Evolutionary conservation across 169 alveolate genomes (phyloP), one percentile per base, ranked within the genome.

Genomic region (Plasmodium fragile): DNA sequence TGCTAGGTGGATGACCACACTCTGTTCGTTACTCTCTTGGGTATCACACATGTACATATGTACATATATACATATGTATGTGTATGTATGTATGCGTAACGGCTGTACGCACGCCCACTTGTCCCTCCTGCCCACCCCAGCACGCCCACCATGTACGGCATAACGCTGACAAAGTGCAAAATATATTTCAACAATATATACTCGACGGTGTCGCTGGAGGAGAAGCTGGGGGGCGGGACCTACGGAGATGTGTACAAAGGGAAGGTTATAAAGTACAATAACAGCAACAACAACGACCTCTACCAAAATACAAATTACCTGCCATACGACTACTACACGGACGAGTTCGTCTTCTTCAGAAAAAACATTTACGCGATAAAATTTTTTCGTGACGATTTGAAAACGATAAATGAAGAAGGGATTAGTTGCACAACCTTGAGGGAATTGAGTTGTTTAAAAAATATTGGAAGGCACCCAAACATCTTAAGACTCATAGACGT

Each of bases 211-310:
- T 89, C 90, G 1, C 55, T 89, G 32, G 97, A 96, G 36, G 97
- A 95, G 32, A 96, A 95, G 34, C 95, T 98, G 72, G 99, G 99
- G 8, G 97, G 98, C 6, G 99, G 99, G 8, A 97, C 99, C 4
- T 98, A 97, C 83, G 99, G 99, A 43, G 99, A 98, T 84, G 98
- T 98, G 28, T 98, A 97, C 92, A 90, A 96, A 75, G 99, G 95
- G 25, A 71, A 93, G 32, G 92, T 81, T 0, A 49, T 84, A 13
- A 89, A 77, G 18, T 49, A 73, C 32, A 90, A 55, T 8, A 95
- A 89, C 11, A 53, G n/a, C 52, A 95, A 82, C 10, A 53, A 28
- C 45, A 75, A 36, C 39, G 96, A 92, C 59, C 41, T 77, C 7
- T 80, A 80, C 52, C 82, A 82, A 25, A 81, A 82, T 43, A 83